phyloP scores from a whole-genome alignment of 768 basidiomycete genomes.

The Calocera cornea region DNA sequence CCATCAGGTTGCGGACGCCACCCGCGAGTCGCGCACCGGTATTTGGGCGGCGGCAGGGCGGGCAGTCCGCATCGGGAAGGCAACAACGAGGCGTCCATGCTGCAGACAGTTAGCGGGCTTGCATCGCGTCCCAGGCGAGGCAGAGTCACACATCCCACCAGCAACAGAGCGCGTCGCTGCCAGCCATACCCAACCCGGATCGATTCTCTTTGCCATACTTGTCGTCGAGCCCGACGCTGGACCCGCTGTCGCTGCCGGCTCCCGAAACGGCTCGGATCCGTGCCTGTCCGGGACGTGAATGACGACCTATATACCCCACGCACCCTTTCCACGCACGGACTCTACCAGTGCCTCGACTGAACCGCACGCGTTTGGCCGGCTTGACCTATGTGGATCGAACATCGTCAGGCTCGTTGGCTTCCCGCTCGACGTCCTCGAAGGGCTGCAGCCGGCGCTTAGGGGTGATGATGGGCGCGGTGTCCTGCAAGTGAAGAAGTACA shows the following conservation, averaged over 20 bases:
- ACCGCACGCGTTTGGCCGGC: background rate
- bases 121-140: constrained; percentile 2
- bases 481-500: background rate
- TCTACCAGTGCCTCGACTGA: background rate
- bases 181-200: background rate
- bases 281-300: background rate
- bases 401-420: background rate
- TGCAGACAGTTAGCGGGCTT: background rate
- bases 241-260: background rate
- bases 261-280: background rate
- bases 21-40: background rate
- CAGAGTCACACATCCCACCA: background rate
- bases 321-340: background rate
- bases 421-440: background rate
- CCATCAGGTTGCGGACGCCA: background rate
- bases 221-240: background rate
- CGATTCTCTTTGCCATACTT: background rate
- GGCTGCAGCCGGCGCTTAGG: background rate
- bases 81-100: constrained; percentile 5
- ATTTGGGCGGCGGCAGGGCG: background rate
- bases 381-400: background rate
- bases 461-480: background rate
- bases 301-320: background rate
- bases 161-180: background rate
- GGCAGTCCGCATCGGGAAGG: background rate